phyloP scores from a whole-genome alignment of 805 yeast species.

The Cyberlindnera xylosilytica region DNA sequence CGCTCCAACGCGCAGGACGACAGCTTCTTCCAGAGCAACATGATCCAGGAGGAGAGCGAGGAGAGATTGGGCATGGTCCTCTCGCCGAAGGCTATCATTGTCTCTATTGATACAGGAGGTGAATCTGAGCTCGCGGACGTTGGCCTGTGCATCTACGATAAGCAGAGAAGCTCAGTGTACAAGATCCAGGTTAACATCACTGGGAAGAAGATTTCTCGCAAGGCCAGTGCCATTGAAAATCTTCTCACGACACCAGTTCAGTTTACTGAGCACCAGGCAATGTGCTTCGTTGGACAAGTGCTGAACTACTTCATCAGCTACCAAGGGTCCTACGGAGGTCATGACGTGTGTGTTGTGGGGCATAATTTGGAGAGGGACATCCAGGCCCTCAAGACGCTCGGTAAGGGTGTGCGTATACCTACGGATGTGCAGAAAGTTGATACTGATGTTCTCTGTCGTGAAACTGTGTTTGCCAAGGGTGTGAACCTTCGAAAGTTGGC shows the following conservation, averaged over 20 bases:
- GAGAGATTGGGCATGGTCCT: slow-evolving; percentile 2
- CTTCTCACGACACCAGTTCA: slow-evolving; percentile 7
- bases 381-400: slow-evolving; percentile 4
- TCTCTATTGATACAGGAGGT: slow-evolving; percentile 17
- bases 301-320: slow-evolving; percentile 2
- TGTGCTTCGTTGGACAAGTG: slow-evolving; percentile 1
- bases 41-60: background rate
- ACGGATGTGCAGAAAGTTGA: slow-evolving; percentile 5
- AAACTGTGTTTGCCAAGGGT: background rate
- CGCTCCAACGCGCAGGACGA: slow-evolving; percentile 6
- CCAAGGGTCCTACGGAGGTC: background rate
- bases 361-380: slow-evolving; percentile 17
- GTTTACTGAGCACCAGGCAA: background rate
- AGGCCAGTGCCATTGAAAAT: slow-evolving; percentile 1
- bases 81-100: slow-evolving; percentile 7
- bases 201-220: slow-evolving; percentile 6
- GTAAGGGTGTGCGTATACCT: slow-evolving; percentile 1
- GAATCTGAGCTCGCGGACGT: slow-evolving; percentile 7
- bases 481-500: slow-evolving; percentile 9
- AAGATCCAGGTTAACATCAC: slow-evolving; percentile 16
- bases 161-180: slow-evolving; percentile 6
- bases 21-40: slow-evolving; percentile 1
- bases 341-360: slow-evolving; percentile 13
- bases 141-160: slow-evolving; percentile 17
- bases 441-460: slow-evolving; percentile 8